Percentiles rank a stretch among this genome's conserved stretches.
Conservation (phyloP, 768 basidiomycete species). For the Auricularia heimuer region DNA sequence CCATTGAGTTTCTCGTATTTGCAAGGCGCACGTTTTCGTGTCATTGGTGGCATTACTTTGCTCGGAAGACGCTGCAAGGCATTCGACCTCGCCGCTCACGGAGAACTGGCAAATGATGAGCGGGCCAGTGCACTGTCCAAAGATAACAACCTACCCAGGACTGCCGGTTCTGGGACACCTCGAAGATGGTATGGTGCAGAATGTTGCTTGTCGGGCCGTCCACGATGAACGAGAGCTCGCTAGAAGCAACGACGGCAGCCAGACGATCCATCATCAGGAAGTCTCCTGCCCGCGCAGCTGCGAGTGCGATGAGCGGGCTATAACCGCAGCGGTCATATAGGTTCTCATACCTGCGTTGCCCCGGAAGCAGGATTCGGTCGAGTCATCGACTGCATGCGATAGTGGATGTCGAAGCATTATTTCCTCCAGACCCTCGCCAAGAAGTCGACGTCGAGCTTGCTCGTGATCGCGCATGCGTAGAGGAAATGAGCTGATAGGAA, state of each 20-base stretch:
- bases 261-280: conserved; percentile 30
- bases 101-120: conserved; percentile 6
- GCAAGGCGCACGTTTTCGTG: neutral
- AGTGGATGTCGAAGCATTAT: conserved; percentile 37
- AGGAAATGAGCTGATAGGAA: conserved; percentile 11
- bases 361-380: conserved; percentile 38
- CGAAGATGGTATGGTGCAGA: conserved; percentile 19
- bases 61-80: neutral
- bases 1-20: neutral
- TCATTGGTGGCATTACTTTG: neutral
- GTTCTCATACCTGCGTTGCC: no score
- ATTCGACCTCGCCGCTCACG: neutral
- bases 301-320: conserved; percentile 27
- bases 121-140: conserved; percentile 13
- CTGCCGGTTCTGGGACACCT: conserved; percentile 22
- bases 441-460: conserved; percentile 16
- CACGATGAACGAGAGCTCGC: conserved; percentile 30
- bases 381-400: conserved; percentile 48
- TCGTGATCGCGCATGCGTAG: conserved; percentile 22
- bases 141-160: conserved; percentile 25
- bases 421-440: conserved; percentile 26
- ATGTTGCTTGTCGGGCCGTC: conserved; percentile 23
- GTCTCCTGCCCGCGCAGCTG: conserved; percentile 26
- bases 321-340: conserved; percentile 22
- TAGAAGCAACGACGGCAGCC: neutral